Evolutionary conservation across 441 rosid species (phyloP).

Genomic region (Arabidopsis lyrata): DNA sequence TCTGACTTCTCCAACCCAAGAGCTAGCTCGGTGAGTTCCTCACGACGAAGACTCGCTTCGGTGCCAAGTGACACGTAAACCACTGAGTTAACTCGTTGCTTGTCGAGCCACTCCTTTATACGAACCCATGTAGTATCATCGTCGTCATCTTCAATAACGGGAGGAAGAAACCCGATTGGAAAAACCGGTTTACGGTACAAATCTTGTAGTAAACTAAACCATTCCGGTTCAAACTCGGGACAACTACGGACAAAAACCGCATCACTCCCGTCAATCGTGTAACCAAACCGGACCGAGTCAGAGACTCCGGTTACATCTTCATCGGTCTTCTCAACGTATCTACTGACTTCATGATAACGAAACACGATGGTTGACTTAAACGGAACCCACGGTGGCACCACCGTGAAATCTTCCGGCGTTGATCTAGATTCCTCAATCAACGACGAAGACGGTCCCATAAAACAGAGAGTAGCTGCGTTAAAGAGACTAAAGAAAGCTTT

Average conservation of each 20-base stretch:
- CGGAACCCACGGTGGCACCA: conserved; percentile 66
- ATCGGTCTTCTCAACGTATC: conserved; percentile 54
- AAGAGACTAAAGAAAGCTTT: conserved; percentile 49
- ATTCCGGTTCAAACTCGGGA: conserved; percentile 64
- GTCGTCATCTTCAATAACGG: conserved; percentile 22
- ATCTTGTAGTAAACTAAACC: conserved; percentile 53
- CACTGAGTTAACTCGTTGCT: conserved; percentile 53
- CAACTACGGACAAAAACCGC: conserved; percentile 59
- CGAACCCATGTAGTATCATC: conserved; percentile 41
- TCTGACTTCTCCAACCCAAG: conserved; percentile 65
- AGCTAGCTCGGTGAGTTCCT: conserved; percentile 59
- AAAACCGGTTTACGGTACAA: conserved; percentile 54
- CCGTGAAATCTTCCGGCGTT: conserved; percentile 64
- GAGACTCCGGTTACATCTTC: conserved; percentile 54
- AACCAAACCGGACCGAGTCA: conserved; percentile 58
- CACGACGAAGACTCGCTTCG: conserved; percentile 51
- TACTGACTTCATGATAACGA: conserved; percentile 57
- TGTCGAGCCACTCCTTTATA: conserved; percentile 57
- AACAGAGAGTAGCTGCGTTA: conserved; percentile 40
- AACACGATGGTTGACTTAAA: conserved; percentile 54
- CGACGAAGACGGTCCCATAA: conserved; percentile 38
- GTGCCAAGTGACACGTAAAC: conserved; percentile 70
- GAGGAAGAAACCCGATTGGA: conserved; percentile 70
- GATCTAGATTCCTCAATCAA: conserved; percentile 33
- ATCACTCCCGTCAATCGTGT: conserved; percentile 51